Evolutionary conservation across 805 yeast genomes (phyloP).

Genomic region (Scheffersomyces amazonensis): DNA sequence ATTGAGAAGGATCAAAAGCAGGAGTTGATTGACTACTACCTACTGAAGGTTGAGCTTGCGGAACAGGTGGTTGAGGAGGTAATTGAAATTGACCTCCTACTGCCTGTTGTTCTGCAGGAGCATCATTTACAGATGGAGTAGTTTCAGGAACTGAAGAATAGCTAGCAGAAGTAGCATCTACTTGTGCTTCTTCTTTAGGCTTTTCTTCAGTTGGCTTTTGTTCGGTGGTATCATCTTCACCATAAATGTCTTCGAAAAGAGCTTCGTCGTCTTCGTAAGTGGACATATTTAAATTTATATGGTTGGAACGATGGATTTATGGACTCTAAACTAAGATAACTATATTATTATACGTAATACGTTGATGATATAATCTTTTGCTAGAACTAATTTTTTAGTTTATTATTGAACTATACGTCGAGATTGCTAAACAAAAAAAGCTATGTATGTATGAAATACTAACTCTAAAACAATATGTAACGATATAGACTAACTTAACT

Average conservation of each 20-base stretch:
- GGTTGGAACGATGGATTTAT: not conserved
- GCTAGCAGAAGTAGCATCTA: constrained; percentile 5
- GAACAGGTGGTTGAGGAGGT: constrained; percentile 7
- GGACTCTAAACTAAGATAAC: constrained; percentile 1
- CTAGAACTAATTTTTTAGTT: not conserved
- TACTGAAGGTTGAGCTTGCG: not conserved
- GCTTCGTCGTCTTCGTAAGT: constrained; percentile 87
- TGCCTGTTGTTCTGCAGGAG: constrained; percentile 2
- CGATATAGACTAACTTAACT: not conserved
- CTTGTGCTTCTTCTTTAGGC: constrained; percentile 8
- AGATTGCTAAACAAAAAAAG: not conserved
- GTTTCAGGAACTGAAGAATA: constrained; percentile 7
- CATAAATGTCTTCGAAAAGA: constrained; percentile 86
- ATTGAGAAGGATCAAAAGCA: constrained; percentile 4
- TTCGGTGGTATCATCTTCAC: constrained; percentile 6
- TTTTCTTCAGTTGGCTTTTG: constrained; percentile 8
- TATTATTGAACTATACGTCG: constrained; percentile 1
- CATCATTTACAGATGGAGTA: not conserved
- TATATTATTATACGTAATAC: not conserved
- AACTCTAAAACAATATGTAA: not conserved
- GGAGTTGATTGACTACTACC: constrained; percentile 3
- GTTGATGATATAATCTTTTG: not conserved
- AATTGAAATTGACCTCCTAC: constrained; percentile 4
- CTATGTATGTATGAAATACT: constrained; percentile 1
- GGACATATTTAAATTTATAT: constrained; percentile 19